Base-by-base conservation (phyloP, 345 rosid genomes). In the Corchorus capsularis region DNA sequence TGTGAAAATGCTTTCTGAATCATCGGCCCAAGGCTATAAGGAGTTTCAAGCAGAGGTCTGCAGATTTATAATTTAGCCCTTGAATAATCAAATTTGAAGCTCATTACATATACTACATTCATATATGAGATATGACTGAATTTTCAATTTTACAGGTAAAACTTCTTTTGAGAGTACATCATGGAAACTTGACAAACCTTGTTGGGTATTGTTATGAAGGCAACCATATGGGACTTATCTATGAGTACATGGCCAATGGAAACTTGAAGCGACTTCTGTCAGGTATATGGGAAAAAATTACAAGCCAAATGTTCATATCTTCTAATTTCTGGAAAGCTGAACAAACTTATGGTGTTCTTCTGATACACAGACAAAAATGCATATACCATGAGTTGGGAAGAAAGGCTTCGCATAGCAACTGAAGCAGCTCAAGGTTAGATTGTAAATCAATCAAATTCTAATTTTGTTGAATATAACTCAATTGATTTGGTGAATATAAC, bases 131-230 rank as follows among this genome's bases (percentile, higher is more conserved):
- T 27, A 27, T 27, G 27, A 27, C 1, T 52, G 46, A n/a, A n/a
- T n/a, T n/a, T 59, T 8, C n/a, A 67, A 67, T 12, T 49, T 63
- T 37, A 3, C 62, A 86, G 92, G 92, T 86, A 1, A 77, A 82
- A 19, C 89, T 87, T 54, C 82, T 89, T 54, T 69, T 83, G 69
- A 82, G 83, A 81, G 89, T 87, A 67, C 92, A 89, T 66, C 90
- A 85, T 32, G 77, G 75, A 65, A 82, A 87, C 72, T 74, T 89
- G 79, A 83, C 81, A 41, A 75, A 78, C 15, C 86, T 89, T 70
- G 74, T 89, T 9, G 92, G 92, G 0, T 89, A 87, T 8, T 89
- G 90, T 75, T 71, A 87, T 74, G 89, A 87, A 45, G 83, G 82
- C 37, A 76, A 20, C 62, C 74, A 82, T 68, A 75, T 83, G 64